Percentiles rank a stretch among this genome's conserved stretches.
Conservation (phyloP, 257 asterid species). For the Solanum piurae region DNA sequence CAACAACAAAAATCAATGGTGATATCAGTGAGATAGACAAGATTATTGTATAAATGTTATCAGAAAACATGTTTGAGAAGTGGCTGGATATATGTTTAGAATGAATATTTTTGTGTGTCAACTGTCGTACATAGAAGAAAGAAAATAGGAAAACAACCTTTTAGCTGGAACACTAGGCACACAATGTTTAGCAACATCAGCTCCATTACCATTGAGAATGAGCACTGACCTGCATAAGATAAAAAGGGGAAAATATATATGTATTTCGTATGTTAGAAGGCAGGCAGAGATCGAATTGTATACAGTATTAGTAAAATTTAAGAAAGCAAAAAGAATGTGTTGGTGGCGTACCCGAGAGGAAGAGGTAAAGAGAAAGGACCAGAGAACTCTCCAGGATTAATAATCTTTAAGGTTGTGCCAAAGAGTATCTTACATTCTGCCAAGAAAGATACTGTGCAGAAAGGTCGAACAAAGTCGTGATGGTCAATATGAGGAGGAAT, state of each 20-base stretch:
- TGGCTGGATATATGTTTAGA: no score
- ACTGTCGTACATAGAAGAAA: not conserved
- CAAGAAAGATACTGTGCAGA: conserved; percentile 73
- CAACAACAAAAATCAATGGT: not conserved
- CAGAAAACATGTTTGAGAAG: no score
- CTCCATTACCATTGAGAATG: conserved; percentile 67
- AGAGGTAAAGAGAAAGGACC: conserved; percentile 53
- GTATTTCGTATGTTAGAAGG: not conserved
- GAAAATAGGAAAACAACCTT: conserved; percentile 29
- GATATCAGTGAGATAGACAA: not conserved
- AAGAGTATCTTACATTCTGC: conserved; percentile 69
- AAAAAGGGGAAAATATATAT: not conserved
- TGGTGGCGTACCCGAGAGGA: conserved; percentile 66
- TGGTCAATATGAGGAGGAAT: conserved; percentile 92
- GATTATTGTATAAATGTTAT: not conserved
- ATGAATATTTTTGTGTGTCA: no score
- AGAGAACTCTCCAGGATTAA: conserved; percentile 72
- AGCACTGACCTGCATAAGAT: conserved; percentile 56
- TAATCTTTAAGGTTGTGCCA: conserved; percentile 45
- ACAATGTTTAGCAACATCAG: conserved; percentile 83
- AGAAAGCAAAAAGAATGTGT: not conserved
- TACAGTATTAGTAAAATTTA: not conserved
- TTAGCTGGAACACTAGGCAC: conserved; percentile 67
- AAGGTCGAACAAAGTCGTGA: conserved; percentile 81
- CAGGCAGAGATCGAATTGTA: not conserved